Percentiles rank a stretch among this genome's conserved stretches.
phyloP scores from a whole-genome alignment of 805 yeast species.

The Grigorovia humatica region DNA sequence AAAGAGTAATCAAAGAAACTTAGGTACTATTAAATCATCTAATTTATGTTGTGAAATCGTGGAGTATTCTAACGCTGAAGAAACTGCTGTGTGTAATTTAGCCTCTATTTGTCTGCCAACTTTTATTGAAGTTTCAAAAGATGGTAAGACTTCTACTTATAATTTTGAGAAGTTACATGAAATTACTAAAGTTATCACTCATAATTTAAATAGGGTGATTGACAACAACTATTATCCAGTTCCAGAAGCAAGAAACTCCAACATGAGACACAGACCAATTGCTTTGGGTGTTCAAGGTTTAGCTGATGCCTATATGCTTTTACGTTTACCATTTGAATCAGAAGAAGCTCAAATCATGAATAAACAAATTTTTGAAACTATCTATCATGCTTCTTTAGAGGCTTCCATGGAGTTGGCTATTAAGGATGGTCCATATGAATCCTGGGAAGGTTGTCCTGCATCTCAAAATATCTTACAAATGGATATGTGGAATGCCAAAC shows the following conservation, averaged over 20 bases:
- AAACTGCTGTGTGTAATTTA: constrained; percentile 88
- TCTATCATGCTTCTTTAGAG: constrained; percentile 87
- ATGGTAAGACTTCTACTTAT: constrained; percentile 37
- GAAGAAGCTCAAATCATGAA: constrained; percentile 64
- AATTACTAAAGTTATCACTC: constrained; percentile 63
- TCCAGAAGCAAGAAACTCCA: constrained; percentile 59
- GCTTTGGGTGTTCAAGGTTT: constrained; percentile 94
- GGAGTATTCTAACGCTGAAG: constrained; percentile 79
- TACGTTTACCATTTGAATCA: constrained; percentile 86
- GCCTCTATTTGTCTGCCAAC: constrained; percentile 84
- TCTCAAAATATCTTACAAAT: constrained; percentile 75
- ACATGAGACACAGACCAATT: constrained; percentile 74
- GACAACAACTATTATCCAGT: constrained; percentile 81
- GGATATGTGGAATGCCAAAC: constrained; percentile 76
- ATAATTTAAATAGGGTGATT: constrained; percentile 70
- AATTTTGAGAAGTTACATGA: constrained; percentile 66
- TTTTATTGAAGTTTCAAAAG: constrained; percentile 41
- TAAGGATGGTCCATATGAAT: constrained; percentile 54
- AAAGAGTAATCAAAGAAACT: constrained; percentile 80
- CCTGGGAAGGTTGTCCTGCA: constrained; percentile 79
- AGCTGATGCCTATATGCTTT: constrained; percentile 76
- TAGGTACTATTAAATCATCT: constrained; percentile 86
- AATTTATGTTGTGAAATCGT: constrained; percentile 89
- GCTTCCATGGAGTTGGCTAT: constrained; percentile 72
- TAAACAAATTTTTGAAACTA: constrained; percentile 84